phyloP scores from a whole-genome alignment of 2,329 filamentous ascomycete genomes.

The Epichloe coenophiala region DNA sequence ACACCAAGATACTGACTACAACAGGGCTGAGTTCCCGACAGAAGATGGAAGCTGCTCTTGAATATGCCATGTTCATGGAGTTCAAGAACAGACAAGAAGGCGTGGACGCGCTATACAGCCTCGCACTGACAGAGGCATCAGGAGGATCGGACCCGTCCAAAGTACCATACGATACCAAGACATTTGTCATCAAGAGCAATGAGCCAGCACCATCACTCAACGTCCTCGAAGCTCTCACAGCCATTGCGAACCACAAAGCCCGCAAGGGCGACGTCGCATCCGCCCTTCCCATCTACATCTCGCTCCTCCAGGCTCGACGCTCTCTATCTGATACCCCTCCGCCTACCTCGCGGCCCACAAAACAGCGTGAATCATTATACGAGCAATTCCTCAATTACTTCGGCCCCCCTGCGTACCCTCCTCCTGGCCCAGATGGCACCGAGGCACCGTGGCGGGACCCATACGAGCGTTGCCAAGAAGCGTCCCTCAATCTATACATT shows the following conservation, averaged over 20 bases:
- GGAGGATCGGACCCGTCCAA: constrained; percentile 32
- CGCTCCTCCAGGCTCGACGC: constrained; percentile 66
- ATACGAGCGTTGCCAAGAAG: constrained; percentile 66
- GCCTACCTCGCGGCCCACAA: constrained; percentile 4
- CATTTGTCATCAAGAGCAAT: constrained; percentile 49
- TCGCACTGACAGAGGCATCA: constrained; percentile 63
- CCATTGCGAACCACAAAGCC: constrained; percentile 67
- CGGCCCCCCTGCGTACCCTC: constrained; percentile 50
- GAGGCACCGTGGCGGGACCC: constrained; percentile 50
- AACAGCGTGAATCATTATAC: constrained; percentile 8
- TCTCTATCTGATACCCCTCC: constrained; percentile 31
- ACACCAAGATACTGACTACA: constrained; percentile 70
- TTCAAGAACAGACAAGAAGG: constrained; percentile 55
- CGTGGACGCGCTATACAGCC: constrained; percentile 58
- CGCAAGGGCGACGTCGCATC: constrained; percentile 48
- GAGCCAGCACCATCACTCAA: constrained; percentile 53
- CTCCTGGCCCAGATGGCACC: constrained; percentile 56
- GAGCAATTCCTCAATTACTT: constrained; percentile 13
- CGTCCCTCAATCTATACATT: constrained; percentile 76
- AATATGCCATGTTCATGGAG: constrained; percentile 74
- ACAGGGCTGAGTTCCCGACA: constrained; percentile 68
- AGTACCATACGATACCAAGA: constrained; percentile 42
- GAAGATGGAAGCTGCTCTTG: constrained; percentile 66
- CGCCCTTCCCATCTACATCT: constrained; percentile 75
- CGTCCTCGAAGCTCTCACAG: constrained; percentile 60